phyloP scores from a whole-genome alignment of 164 flowering plant species.

The Macadamia tetraphylla region DNA sequence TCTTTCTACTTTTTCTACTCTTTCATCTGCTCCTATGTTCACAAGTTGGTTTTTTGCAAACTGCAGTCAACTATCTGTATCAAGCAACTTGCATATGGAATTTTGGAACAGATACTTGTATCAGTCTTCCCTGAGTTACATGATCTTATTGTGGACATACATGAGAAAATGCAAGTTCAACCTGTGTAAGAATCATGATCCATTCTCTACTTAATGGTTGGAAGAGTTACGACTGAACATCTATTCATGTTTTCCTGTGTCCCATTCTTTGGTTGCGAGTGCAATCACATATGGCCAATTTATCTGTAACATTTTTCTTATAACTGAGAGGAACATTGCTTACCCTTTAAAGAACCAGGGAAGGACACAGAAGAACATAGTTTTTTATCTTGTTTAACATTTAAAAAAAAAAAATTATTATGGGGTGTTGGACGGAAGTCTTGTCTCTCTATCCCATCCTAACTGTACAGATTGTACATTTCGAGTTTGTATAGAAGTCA shows the following conservation, averaged over 20 bases:
- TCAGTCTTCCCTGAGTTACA: slow-evolving; percentile 91
- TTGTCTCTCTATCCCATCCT: not conserved
- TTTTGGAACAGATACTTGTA: slow-evolving; percentile 63
- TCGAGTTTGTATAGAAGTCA: slow-evolving; percentile 9
- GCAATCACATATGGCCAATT: not conserved
- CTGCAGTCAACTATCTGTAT: slow-evolving; percentile 69
- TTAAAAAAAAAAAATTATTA: not conserved
- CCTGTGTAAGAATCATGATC: not conserved
- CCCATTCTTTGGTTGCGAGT: not conserved
- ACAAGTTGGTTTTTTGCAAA: too few relatives aligned
- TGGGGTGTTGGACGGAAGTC: not conserved
- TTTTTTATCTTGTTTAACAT: too few relatives aligned
- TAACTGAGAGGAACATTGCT: too few relatives aligned
- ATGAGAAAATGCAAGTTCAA: slow-evolving; percentile 32
- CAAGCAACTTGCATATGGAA: slow-evolving; percentile 83
- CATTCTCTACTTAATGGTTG: not conserved
- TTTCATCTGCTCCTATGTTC: slow-evolving; percentile 11
- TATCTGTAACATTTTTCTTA: not conserved
- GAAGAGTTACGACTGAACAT: not conserved
- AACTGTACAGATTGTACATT: slow-evolving; percentile 12
- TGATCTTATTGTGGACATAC: slow-evolving; percentile 55
- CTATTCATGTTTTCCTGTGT: not conserved
- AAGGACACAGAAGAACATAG: not conserved
- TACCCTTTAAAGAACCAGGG: too few relatives aligned
- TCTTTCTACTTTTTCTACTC: not conserved